Evolutionary conservation across 116 monocot species (phyloP), one percentile per base, ranked within the genome.

Genomic region (Zostera marina): DNA sequence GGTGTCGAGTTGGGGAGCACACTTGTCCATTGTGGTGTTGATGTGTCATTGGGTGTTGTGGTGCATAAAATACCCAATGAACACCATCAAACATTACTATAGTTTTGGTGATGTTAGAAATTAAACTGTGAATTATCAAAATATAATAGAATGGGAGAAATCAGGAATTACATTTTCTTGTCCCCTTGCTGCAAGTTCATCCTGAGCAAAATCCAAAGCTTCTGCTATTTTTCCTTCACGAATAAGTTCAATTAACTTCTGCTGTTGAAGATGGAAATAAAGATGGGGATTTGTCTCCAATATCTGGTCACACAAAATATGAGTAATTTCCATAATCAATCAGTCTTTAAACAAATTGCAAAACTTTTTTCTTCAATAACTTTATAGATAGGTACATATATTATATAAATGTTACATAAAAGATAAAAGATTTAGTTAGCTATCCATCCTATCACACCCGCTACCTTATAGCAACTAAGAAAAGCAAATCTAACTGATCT

Each of bases 171-270:
- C 85, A 75, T 85, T 85, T 73, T 85, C 85, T 70, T 85, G 75
- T 17, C 85, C 85, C 47, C 85, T 81, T 25, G 81, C 80, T 49
- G 81, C 81, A 62, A 85, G 78, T 52, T 85, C 85, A 72, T 80
- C 85, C 63, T 88, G 88, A 53, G 94, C 94, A 80, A 94, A 94
- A 65, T 88, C 84, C 10, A 94, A 63, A 64, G 94, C 94, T 55
- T 84, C 85, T 63, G 81, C 81, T 64, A 84, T 70, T 66, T 82
- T 96, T 39, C 94, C 89, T 65, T 66, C 59, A 12, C 88, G 84
- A 59, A 96, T 96, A 61, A 96, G 73, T 66, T 96, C 94, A 51
- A 96, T 96, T 65, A 96, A 60, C 41, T 77, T 74, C 65, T 96
- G 88, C 42, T 96, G 90, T 61, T 90, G 90, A 61, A 90, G 69